Evolutionary conservation across 805 yeast species (phyloP), one percentile per base, ranked within the genome.

Genomic region (Candida oleophila): DNA sequence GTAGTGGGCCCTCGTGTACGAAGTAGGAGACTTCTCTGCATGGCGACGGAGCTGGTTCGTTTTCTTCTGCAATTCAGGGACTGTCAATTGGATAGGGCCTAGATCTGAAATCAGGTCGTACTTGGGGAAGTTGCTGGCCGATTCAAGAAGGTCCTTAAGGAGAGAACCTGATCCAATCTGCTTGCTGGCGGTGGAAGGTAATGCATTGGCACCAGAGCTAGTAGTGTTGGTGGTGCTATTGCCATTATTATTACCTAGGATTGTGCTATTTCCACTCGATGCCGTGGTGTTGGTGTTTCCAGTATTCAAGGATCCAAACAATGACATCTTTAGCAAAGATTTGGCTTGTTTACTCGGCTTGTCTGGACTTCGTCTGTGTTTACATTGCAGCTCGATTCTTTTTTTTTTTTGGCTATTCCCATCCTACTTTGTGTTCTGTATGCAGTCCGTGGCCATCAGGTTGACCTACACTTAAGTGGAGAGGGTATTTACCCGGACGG

Each of bases 61-160:
- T 50, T 85, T 80, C 55, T 82, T 78, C 55, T 82, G 82, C 60
- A 92, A 80, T 69, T 91, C 97, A 49, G 77, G 78, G 47, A 90
- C 75, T 19, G 95, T 88, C 50, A 90, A 74, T 62, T 87, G 89
- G 44, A 91, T 82, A 2, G 92, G 74, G 3, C 96, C 97, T 38
- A 89, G 65, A 45, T 86, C 90, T 39, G 85, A 78, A 45, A 67
- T 44, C 72, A 71, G 53, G 11, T 25, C 30, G 11, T 75, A 61
- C 42, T 73, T 73, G 4, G 97, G 96, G 48, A 91, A 71, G 56
- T 86, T 85, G 50, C 79, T 76, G 0, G 96, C 84, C 1, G 91
- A 77, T 59, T 87, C 96, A 44, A 89, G 64, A 45, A 90, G 74
- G 58, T 89, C 96, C 50, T 81, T 81, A 52, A 90, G 71, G 45